Conservation (phyloP, 1,284 basidiomycete genomes). For the Irpex rosettiformis region DNA sequence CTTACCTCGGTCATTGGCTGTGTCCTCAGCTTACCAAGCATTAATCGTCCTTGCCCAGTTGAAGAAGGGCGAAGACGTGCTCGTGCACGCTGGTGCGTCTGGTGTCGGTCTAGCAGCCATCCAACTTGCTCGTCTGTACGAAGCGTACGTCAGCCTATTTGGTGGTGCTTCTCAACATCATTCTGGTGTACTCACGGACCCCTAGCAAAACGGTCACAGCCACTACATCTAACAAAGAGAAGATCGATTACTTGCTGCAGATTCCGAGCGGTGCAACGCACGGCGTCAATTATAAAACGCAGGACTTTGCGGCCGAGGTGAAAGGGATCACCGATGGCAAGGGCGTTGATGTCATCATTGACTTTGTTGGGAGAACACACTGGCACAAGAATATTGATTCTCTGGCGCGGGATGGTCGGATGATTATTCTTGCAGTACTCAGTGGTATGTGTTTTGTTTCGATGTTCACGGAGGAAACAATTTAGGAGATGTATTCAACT, state of each 20-base stretch:
- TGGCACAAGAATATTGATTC: slow-evolving; percentile 81
- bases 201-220: slow-evolving; percentile 68
- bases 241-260: slow-evolving; percentile 74
- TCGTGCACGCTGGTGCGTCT: slow-evolving; percentile 88
- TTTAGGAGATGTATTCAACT: not conserved
- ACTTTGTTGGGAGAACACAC: slow-evolving; percentile 85
- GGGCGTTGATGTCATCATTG: slow-evolving; percentile 83
- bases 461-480: not conserved
- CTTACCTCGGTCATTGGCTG: slow-evolving; percentile 2
- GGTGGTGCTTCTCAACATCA: not conserved
- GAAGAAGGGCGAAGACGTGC: slow-evolving; percentile 69
- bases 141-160: slow-evolving; percentile 54
- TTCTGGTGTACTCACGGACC: not conserved
- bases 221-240: slow-evolving; percentile 85
- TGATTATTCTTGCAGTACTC: slow-evolving; percentile 67
- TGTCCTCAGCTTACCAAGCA: slow-evolving; percentile 72
- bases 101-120: slow-evolving; percentile 91
- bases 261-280: slow-evolving; percentile 68
- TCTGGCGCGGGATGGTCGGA: slow-evolving; percentile 75
- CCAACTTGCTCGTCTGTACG: slow-evolving; percentile 77
- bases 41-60: slow-evolving; percentile 70
- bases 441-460: slow-evolving; percentile 51
- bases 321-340: slow-evolving; percentile 59
- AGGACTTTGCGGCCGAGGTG: slow-evolving; percentile 74
- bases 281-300: slow-evolving; percentile 83